These are phyloP conservation scores for Nakazawaea populi DNA, from an alignment of 805 yeast genomes.

Conservation along the genomic window DNA sequence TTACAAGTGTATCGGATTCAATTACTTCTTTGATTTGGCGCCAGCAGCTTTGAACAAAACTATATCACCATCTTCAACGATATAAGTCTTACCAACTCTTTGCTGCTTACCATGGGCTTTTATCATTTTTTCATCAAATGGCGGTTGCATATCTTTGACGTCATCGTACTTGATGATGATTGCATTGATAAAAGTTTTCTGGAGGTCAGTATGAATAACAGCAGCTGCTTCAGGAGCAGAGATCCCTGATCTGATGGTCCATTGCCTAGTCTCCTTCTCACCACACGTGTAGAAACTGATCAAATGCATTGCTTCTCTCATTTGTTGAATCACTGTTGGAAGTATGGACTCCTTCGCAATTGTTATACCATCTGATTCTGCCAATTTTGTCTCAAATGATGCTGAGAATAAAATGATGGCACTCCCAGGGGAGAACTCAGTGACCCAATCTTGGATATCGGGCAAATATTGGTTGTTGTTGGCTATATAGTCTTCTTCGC, in stretches of 20 bases:
- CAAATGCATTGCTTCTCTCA: constrained; percentile 82
- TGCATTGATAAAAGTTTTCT: constrained; percentile 92
- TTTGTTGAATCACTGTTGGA: constrained; percentile 78
- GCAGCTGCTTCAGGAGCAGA: constrained; percentile 99
- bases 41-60: constrained; percentile 92
- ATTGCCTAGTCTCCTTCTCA: constrained; percentile 93
- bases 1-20: background rate
- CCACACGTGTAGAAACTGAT: constrained; percentile 96
- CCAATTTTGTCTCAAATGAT: constrained; percentile 21
- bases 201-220: constrained; percentile 92
- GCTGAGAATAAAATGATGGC: constrained; percentile 27
- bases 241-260: constrained; percentile 91
- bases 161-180: constrained; percentile 86
- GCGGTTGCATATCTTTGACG: constrained; percentile 55
- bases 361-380: background rate
- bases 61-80: constrained; percentile 92
- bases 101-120: constrained; percentile 84
- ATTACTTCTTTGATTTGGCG: constrained; percentile 44
- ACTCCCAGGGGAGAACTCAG: constrained; percentile 76
- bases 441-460: constrained; percentile 87
- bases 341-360: constrained; percentile 65
- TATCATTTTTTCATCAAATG: constrained; percentile 70
- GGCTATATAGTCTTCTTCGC: constrained; percentile 82
- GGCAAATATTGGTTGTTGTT: constrained; percentile 83
- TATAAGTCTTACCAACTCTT: constrained; percentile 92